Conservation (phyloP, 495 filamentous ascomycete genomes). For the Pyrenula aspistea region DNA sequence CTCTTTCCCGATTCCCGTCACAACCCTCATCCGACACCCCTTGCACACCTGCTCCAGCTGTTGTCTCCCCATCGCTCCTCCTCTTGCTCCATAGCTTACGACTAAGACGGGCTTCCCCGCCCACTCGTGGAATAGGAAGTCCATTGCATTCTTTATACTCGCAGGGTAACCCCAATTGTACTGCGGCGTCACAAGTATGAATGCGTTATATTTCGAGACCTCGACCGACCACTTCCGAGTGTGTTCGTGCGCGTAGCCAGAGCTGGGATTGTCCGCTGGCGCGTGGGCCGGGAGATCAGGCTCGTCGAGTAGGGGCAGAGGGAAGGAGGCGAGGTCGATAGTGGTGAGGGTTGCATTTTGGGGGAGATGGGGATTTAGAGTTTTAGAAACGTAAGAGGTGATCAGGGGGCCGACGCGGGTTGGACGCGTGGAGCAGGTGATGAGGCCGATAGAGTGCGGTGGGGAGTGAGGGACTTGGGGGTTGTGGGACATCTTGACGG, state of each 20-base stretch:
- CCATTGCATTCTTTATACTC: constrained; percentile 36
- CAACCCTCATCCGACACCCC: background rate
- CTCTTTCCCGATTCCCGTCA: background rate
- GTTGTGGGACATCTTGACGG: too few relatives aligned
- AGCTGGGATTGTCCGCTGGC: background rate
- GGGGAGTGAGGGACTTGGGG: too few relatives aligned
- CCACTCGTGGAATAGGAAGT: constrained; percentile 38
- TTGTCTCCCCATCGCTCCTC: background rate
- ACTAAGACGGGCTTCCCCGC: constrained; percentile 30
- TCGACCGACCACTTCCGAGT: too few relatives aligned
- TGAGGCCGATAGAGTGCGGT: too few relatives aligned
- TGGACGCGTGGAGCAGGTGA: too few relatives aligned
- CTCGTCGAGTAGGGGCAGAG: too few relatives aligned
- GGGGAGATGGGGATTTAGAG: too few relatives aligned
- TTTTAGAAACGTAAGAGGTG: too few relatives aligned
- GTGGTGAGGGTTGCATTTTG: too few relatives aligned
- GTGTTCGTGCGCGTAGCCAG: background rate
- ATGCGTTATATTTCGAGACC: constrained; percentile 11
- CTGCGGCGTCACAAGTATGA: constrained; percentile 31
- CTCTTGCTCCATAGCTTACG: constrained; percentile 12
- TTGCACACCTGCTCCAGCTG: constrained; percentile 1
- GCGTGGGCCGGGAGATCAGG: too few relatives aligned
- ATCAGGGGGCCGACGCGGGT: too few relatives aligned
- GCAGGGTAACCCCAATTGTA: constrained; percentile 26
- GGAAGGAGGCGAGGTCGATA: too few relatives aligned